These are phyloP conservation scores for Silene conica DNA, from an alignment of 148 eudicot species.

Conservation along the genomic window DNA sequence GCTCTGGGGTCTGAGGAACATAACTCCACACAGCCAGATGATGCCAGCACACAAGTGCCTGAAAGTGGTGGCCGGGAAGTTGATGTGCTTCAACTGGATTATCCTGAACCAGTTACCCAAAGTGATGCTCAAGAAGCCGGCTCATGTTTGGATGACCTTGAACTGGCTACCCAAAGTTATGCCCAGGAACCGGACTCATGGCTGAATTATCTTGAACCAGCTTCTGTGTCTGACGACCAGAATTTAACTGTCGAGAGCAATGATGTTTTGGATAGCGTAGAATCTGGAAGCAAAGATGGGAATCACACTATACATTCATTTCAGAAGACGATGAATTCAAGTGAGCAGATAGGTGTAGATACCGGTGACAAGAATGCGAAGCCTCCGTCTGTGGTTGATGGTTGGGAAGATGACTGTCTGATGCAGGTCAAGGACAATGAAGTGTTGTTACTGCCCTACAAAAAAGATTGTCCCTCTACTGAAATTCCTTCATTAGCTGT, in stretches of 20 bases:
- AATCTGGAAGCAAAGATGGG: slow-evolving; percentile 28
- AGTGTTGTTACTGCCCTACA: slow-evolving; percentile 55
- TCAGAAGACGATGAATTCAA: slow-evolving; percentile 19
- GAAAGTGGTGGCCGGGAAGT: slow-evolving; percentile 23
- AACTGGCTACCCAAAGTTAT: slow-evolving; percentile 5
- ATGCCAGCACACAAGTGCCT: slow-evolving; percentile 18
- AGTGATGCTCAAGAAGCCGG: slow-evolving; percentile 16
- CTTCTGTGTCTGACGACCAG: slow-evolving; percentile 25
- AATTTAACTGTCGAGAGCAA: slow-evolving; percentile 21
- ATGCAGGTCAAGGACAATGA: slow-evolving; percentile 46
- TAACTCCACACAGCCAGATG: slow-evolving; percentile 23
- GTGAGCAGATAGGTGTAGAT: slow-evolving; percentile 17
- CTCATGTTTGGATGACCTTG: slow-evolving; percentile 13
- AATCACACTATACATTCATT: slow-evolving; percentile 17
- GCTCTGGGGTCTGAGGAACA: slow-evolving; percentile 22
- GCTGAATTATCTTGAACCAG: slow-evolving; percentile 39
- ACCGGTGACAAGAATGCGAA: slow-evolving; percentile 22
- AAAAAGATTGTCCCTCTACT: slow-evolving; percentile 40
- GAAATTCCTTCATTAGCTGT: slow-evolving; percentile 36
- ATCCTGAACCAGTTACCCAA: slow-evolving; percentile 29
- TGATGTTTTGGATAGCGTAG: slow-evolving; percentile 21
- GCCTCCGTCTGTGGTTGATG: slow-evolving; percentile 28
- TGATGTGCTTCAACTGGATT: slow-evolving; percentile 45
- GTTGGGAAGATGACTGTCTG: slow-evolving; percentile 40
- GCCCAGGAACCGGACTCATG: slow-evolving; percentile 14